These are phyloP conservation scores for Scedosporium boydii DNA, from an alignment of 2,329 filamentous ascomycete species.

Conservation along the genomic window DNA sequence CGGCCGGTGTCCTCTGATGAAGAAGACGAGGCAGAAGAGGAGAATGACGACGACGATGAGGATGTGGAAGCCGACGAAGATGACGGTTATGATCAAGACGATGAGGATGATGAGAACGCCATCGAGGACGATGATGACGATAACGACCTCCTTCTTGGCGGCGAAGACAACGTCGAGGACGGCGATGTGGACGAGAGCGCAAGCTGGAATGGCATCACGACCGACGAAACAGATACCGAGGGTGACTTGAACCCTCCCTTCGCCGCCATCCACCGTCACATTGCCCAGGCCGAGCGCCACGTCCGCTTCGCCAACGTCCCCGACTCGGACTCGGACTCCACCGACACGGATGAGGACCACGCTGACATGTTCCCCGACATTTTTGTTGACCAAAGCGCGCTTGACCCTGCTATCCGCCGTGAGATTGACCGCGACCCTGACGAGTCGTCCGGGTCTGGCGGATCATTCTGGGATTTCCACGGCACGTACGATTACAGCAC, in stretches of 20 bases:
- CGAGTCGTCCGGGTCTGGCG: conserved; percentile 43
- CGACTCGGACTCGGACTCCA: conserved; percentile 57
- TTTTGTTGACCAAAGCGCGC: conserved; percentile 64
- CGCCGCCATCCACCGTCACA: conserved; percentile 22
- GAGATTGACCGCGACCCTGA: conserved; percentile 63
- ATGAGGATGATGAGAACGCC: conserved; percentile 26
- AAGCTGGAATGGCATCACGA: conserved; percentile 48
- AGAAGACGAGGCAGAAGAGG: conserved; percentile 23
- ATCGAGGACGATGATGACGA: conserved; percentile 8
- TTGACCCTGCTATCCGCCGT: conserved; percentile 63
- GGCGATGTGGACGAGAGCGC: conserved; percentile 33
- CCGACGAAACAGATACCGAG: conserved; percentile 34
- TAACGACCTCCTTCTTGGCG: conserved; percentile 16
- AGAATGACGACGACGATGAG: conserved; percentile 27
- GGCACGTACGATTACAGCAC: conserved; percentile 31
- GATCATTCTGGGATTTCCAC: conserved; percentile 54
- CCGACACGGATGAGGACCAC: conserved; percentile 47
- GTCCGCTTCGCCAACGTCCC: conserved; percentile 66
- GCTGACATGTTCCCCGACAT: conserved; percentile 67
- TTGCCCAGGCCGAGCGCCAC: conserved; percentile 40
- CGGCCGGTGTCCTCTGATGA: conserved; percentile 32
- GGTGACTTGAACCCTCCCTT: conserved; percentile 28
- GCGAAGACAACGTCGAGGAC: conserved; percentile 23
- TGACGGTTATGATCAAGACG: conserved; percentile 27
- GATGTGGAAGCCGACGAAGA: conserved; percentile 29